Evolutionary conservation across 345 rosid species (phyloP).

Genomic region (Acer yangbiense): DNA sequence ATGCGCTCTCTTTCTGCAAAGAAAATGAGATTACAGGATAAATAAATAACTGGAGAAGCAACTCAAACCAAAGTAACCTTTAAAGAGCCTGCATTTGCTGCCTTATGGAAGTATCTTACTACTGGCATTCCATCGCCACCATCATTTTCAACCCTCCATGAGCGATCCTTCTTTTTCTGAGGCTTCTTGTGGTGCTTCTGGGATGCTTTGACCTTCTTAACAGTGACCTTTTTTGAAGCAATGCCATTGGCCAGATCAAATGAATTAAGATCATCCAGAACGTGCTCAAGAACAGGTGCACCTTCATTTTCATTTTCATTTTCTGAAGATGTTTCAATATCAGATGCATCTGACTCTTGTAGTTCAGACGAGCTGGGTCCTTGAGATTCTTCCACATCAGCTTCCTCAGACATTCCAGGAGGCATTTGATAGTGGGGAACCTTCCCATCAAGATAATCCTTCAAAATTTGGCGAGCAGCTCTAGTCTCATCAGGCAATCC

Average conservation of each 20-base stretch:
- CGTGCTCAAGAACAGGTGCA: slow-evolving; percentile 47
- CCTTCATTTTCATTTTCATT: slow-evolving; percentile 30
- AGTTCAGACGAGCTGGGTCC: slow-evolving; percentile 28
- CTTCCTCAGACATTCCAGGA: slow-evolving; percentile 54
- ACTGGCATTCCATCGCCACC: slow-evolving; percentile 77
- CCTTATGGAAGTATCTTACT: slow-evolving; percentile 62
- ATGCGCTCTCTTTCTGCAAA: not conserved
- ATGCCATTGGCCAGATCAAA: slow-evolving; percentile 78
- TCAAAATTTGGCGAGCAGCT: slow-evolving; percentile 84
- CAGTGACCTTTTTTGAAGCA: slow-evolving; percentile 40
- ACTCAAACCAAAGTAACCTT: slow-evolving; percentile 6
- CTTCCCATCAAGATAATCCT: slow-evolving; percentile 84
- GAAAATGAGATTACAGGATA: not conserved
- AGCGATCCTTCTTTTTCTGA: slow-evolving; percentile 60
- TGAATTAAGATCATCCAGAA: slow-evolving; percentile 70
- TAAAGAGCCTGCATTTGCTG: slow-evolving; percentile 52
- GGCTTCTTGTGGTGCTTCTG: slow-evolving; percentile 81
- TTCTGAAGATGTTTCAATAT: slow-evolving; percentile 33
- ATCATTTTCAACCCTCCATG: slow-evolving; percentile 70
- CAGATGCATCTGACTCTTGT: slow-evolving; percentile 47
- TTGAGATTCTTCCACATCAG: slow-evolving; percentile 12
- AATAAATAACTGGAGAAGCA: not conserved
- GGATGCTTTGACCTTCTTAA: slow-evolving; percentile 52
- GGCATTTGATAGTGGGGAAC: slow-evolving; percentile 77
- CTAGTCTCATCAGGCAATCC: slow-evolving; percentile 92